Conservation (phyloP, 2,329 filamentous ascomycete species). For the Dissoconium aciculare region DNA sequence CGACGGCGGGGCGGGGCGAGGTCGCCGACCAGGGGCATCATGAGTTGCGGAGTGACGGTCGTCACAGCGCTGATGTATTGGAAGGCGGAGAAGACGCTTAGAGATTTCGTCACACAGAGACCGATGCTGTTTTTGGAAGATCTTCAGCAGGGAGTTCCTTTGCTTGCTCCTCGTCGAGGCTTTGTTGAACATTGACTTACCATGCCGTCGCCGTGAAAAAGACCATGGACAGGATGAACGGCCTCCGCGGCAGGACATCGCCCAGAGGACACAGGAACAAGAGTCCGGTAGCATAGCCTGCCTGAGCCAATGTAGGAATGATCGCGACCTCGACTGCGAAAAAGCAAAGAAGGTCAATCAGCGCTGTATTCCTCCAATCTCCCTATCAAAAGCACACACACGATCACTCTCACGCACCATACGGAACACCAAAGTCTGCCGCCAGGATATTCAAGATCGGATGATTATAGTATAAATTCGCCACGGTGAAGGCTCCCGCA, state of each 20-base stretch:
- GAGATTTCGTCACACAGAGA: conserved; percentile 52
- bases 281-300: conserved; percentile 61
- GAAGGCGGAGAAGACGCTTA: conserved; percentile 50
- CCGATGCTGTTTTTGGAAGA: conserved; percentile 46
- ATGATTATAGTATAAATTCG: conserved; percentile 70
- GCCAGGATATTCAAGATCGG: conserved; percentile 66
- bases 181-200: conserved; percentile 30
- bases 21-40: conserved; percentile 69
- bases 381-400: too few relatives aligned
- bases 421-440: conserved; percentile 51
- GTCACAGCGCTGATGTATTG: conserved; percentile 63
- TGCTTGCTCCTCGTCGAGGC: conserved; percentile 6
- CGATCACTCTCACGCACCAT: too few relatives aligned
- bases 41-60: conserved; percentile 59
- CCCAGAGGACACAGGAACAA: conserved; percentile 63
- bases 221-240: conserved; percentile 50
- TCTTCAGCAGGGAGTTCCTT: too few relatives aligned
- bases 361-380: too few relatives aligned
- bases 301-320: conserved; percentile 64
- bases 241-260: conserved; percentile 50
- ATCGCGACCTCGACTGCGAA: conserved; percentile 40
- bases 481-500: conserved; percentile 54
- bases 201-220: conserved; percentile 52
- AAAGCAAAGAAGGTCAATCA: not conserved
- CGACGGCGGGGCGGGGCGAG: conserved; percentile 55